Percentiles rank a stretch among this genome's conserved stretches.
Evolutionary conservation across 140 eudicot genomes (phyloP).

Genomic region (Anethum foeniculum): DNA sequence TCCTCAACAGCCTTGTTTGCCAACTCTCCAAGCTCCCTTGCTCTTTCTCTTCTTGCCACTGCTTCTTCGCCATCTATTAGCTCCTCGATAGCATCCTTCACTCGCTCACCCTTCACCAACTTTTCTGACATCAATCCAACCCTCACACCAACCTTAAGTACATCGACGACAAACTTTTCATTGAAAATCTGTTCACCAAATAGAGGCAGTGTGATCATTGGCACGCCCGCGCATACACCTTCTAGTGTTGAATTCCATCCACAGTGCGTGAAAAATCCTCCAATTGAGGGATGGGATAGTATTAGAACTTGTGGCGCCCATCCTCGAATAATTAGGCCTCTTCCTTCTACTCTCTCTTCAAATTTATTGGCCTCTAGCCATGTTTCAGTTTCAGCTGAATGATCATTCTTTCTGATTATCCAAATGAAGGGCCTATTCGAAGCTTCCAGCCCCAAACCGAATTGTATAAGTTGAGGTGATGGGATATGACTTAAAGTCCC

Average conservation of each 20-base stretch:
- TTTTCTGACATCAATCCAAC: slow-evolving; percentile 25
- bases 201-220: slow-evolving; percentile 53
- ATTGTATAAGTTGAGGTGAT: slow-evolving; percentile 31
- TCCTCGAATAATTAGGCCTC: slow-evolving; percentile 35
- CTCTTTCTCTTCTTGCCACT: slow-evolving; percentile 22
- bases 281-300: slow-evolving; percentile 40
- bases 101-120: slow-evolving; percentile 22
- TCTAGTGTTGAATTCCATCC: slow-evolving; percentile 50
- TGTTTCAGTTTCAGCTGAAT: slow-evolving; percentile 21
- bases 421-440: slow-evolving; percentile 42
- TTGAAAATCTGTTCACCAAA: slow-evolving; percentile 40
- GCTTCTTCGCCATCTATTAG: slow-evolving; percentile 27
- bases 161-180: slow-evolving; percentile 31
- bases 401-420: slow-evolving; percentile 26
- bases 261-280: slow-evolving; percentile 51
- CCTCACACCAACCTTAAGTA: slow-evolving; percentile 22
- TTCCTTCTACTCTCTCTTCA: slow-evolving; percentile 35
- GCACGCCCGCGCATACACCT: slow-evolving; percentile 30
- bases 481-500: slow-evolving; percentile 31
- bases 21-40: slow-evolving; percentile 23
- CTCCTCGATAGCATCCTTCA: slow-evolving; percentile 25
- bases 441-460: slow-evolving; percentile 43
- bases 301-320: slow-evolving; percentile 54
- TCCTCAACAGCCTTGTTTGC: slow-evolving; percentile 34
- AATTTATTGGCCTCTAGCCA: slow-evolving; percentile 37